Base-by-base conservation (phyloP, 257 asterid species). In the Solanum piurae region DNA sequence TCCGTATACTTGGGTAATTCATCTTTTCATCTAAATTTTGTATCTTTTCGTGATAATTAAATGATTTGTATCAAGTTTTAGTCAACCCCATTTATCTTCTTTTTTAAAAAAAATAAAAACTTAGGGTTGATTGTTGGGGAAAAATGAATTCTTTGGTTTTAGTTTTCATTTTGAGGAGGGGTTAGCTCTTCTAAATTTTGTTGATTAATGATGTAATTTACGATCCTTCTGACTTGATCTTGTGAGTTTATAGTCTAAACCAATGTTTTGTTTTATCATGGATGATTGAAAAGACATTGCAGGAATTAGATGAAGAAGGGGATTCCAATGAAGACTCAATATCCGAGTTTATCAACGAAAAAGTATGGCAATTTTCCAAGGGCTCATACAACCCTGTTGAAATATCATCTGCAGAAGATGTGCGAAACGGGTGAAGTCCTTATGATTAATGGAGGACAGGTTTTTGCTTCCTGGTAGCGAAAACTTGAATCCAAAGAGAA, bases 351-450 rank as follows among this genome's bases (percentile, higher is more conserved):
- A 60, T 60, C 6, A 23, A 23, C 29, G 42, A 68, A 84, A 89
- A 37, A 40, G 89, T 46, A 14, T 49, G 34, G 87, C 25, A 92
- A 90, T 83, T 86, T 91, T 87, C 93, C 94, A 13, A 89, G 91
- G 92, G 89, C 89, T 84, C 96, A 94, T 82, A 52, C 69, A 52
- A 76, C 92, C n/a, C 40, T 92, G 37, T 90, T 94, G 40, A 88
- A 89, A 55, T 90, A 91, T 49, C 2, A 49, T 49, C 3, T 49
- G 21, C 7, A 49, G 3, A 49, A 86, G 89, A 60, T 60, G 6
- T 21, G 12, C 9, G 29, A 60, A 60, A 60, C 8, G 68, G 31
- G 1, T 23, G 25, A 60, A 60, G 25, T 60, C 69, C 69, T 60
- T 60, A 60, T 60, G 69, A 60, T 49, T 49, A 27, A 60, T 21